A percentile compares a stretch with the other conserved stretches of the same genome.
Evolutionary conservation across 768 basidiomycete genomes (phyloP).

Genomic region (Pulveroboletus ravenelii): DNA sequence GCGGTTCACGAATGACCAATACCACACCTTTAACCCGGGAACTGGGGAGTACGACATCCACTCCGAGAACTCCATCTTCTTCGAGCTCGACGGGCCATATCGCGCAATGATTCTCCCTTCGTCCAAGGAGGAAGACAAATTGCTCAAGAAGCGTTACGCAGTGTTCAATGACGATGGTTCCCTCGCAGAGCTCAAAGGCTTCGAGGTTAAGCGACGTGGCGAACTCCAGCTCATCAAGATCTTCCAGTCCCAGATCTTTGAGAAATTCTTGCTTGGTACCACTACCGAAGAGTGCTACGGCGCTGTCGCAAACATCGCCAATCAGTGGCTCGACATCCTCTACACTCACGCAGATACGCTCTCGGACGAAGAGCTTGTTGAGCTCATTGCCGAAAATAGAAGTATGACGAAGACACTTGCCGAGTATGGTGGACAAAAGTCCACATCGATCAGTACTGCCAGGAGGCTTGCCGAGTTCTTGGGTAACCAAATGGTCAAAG

Average conservation of each 20-base stretch:
- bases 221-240: slow-evolving; percentile 99
- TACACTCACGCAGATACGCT: slow-evolving; percentile 82
- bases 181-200: slow-evolving; percentile 97
- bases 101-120: slow-evolving; percentile 98
- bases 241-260: slow-evolving; percentile 98
- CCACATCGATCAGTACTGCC: slow-evolving; percentile 96
- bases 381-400: slow-evolving; percentile 96
- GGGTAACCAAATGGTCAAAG: slow-evolving; percentile 98
- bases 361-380: slow-evolving; percentile 88
- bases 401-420: slow-evolving; percentile 97
- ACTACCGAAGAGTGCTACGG: slow-evolving; percentile 96
- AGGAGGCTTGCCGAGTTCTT: slow-evolving; percentile 93
- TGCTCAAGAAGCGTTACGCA: slow-evolving; percentile 97
- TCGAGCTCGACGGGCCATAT: slow-evolving; percentile 98
- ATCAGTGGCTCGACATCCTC: slow-evolving; percentile 97
- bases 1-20: slow-evolving; percentile 95
- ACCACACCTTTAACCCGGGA: slow-evolving; percentile 84
- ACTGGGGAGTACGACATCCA: slow-evolving; percentile 82
- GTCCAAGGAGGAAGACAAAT: slow-evolving; percentile 98
- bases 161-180: slow-evolving; percentile 98
- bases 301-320: slow-evolving; percentile 87
- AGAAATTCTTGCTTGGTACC: slow-evolving; percentile 89
- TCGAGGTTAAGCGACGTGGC: slow-evolving; percentile 96
- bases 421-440: slow-evolving; percentile 95
- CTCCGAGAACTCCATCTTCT: slow-evolving; percentile 98